Conservation (phyloP, 176 grass and related monocot species). For the Rhynchospora tenuis region DNA sequence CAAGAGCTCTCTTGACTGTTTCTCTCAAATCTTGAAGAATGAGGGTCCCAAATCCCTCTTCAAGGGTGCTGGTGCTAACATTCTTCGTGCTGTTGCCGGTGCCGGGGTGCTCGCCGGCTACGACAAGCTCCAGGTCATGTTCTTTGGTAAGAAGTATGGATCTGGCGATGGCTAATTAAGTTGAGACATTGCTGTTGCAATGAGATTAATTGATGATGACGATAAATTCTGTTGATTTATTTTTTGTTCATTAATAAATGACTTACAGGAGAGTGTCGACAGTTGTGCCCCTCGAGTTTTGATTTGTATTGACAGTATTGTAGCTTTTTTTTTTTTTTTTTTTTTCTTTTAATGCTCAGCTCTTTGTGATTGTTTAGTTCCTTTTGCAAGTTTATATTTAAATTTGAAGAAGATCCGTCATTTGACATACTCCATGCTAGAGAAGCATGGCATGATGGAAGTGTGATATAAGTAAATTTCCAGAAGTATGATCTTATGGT, state of each 20-base stretch:
- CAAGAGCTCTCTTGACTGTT: slow-evolving; percentile 81
- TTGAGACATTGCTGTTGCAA: not conserved
- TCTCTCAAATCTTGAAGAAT: slow-evolving; percentile 71
- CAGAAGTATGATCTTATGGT: no score
- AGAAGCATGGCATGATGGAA: no score
- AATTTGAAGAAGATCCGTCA: no score
- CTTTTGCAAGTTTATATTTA: no score
- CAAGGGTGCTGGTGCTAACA: slow-evolving; percentile 97
- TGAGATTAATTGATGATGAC: slow-evolving; percentile 39
- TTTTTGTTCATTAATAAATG: slow-evolving; percentile 42
- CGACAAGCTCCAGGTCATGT: slow-evolving; percentile 90
- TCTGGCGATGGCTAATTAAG: slow-evolving; percentile 60
- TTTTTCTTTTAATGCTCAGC: no score
- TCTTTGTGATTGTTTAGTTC: no score
- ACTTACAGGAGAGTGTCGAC: slow-evolving; percentile 34
- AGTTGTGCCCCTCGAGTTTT: not conserved
- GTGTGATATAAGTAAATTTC: no score
- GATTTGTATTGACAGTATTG: not conserved
- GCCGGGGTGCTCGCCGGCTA: slow-evolving; percentile 91
- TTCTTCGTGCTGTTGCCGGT: slow-evolving; percentile 87
- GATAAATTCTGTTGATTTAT: slow-evolving; percentile 18
- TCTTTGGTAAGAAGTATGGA: slow-evolving; percentile 93
- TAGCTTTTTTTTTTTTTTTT: not conserved
- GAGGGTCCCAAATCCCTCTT: slow-evolving; percentile 82
- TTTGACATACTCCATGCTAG: no score